Conservation (phyloP, 495 filamentous ascomycete genomes). For the Hypoxylon trugodes region DNA sequence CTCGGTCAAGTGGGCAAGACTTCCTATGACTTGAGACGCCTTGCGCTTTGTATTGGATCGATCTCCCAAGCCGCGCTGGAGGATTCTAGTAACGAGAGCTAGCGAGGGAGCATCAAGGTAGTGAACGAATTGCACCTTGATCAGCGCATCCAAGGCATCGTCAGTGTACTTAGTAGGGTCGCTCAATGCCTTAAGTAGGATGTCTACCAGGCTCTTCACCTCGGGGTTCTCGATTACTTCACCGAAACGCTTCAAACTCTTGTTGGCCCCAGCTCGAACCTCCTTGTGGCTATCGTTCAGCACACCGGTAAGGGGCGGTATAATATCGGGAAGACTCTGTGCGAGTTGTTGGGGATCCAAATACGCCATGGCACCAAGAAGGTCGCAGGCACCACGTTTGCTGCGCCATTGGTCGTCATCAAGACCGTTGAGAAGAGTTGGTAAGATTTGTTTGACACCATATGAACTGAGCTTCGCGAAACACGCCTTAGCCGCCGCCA, state of each 20-base stretch:
- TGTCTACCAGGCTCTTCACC: constrained; percentile 86
- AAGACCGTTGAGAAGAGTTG: constrained; percentile 89
- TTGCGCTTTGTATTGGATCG: constrained; percentile 95
- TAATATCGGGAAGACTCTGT: constrained; percentile 91
- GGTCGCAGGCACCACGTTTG: constrained; percentile 96
- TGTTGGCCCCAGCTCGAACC: constrained; percentile 88
- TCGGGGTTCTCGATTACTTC: constrained; percentile 99
- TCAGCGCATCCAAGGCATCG: constrained; percentile 89
- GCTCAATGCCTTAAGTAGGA: constrained; percentile 93
- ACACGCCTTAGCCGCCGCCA: constrained; percentile 92
- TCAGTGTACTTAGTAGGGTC: constrained; percentile 98
- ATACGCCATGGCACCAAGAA: constrained; percentile 97
- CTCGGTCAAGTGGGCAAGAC: constrained; percentile 94
- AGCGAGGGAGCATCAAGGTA: constrained; percentile 96
- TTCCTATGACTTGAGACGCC: constrained; percentile 95
- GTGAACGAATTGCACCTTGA: constrained; percentile 95
- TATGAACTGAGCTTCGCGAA: constrained; percentile 93
- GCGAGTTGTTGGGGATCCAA: constrained; percentile 94
- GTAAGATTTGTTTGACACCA: constrained; percentile 92
- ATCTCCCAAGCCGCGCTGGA: constrained; percentile 90
- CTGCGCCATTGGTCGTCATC: constrained; percentile 97
- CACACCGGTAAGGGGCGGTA: constrained; percentile 90
- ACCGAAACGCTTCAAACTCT: constrained; percentile 94
- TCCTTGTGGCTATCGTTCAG: constrained; percentile 99
- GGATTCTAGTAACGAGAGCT: constrained; percentile 90